Conservation (phyloP, 495 filamentous ascomycete genomes). For the Tuber indicum region DNA sequence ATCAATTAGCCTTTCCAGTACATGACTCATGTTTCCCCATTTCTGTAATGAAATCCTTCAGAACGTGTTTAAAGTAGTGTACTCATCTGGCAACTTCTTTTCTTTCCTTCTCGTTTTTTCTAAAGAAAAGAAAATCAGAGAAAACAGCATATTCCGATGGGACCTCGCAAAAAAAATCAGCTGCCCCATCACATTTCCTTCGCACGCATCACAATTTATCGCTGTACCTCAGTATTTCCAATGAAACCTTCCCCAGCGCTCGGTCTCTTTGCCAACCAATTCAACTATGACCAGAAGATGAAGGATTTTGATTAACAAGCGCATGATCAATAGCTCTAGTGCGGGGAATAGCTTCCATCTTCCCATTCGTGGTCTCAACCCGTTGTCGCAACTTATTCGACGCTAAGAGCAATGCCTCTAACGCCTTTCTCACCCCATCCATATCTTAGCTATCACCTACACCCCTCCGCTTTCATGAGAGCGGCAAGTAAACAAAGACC, state of each 20-base stretch:
- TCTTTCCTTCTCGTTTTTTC: background rate
- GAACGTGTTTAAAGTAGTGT: constrained; percentile 1
- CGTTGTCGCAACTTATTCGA: constrained; percentile 38
- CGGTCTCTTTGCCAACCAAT: background rate
- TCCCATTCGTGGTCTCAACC: constrained; percentile 19
- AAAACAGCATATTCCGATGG: background rate
- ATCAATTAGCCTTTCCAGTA: constrained; percentile 1
- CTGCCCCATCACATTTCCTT: background rate
- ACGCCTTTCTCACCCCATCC: constrained; percentile 9
- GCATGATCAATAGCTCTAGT: constrained; percentile 38
- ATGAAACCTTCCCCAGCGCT: background rate
- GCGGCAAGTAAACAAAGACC: background rate
- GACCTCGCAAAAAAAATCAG: constrained; percentile 2
- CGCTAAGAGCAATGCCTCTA: constrained; percentile 30
- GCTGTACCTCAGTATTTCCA: background rate
- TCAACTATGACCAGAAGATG: constrained; percentile 6
- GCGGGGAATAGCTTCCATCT: constrained; percentile 35
- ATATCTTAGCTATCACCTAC: background rate
- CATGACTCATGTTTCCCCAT: background rate
- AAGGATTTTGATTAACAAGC: constrained; percentile 34
- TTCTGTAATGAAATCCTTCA: background rate
- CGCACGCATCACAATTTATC: background rate
- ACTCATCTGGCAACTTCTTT: background rate
- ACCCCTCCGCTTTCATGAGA: background rate
- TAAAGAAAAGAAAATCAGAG: background rate